phyloP scores from a whole-genome alignment of 2,329 filamentous ascomycete genomes.

The Xylariaceae sp. region DNA sequence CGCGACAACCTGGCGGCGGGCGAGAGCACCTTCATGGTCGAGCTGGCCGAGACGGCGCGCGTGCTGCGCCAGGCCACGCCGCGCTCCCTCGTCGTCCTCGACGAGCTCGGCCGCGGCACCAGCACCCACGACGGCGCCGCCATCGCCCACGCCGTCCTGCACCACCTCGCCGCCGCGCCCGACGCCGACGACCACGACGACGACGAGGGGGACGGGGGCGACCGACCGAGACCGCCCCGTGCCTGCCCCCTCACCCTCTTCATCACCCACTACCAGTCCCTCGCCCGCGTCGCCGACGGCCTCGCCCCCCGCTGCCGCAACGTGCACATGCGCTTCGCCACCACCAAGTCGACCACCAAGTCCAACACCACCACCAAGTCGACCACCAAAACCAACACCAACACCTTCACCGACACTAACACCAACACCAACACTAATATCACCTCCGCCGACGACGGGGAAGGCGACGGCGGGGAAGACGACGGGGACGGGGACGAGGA shows the following conservation, averaged over 20 bases:
- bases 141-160: constrained; percentile 85
- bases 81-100: constrained; percentile 79
- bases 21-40: constrained; percentile 97
- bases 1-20: constrained; percentile 93
- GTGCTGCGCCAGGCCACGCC: constrained; percentile 86
- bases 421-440: neutral
- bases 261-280: constrained; percentile 94
- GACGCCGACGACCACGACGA: too few relatives aligned
- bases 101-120: constrained; percentile 90
- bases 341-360: constrained; percentile 17
- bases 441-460: constrained; percentile 10
- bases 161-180: constrained; percentile 71
- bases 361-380: neutral
- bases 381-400: neutral
- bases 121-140: constrained; percentile 94
- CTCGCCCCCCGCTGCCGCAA: constrained; percentile 66
- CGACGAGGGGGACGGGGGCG: too few relatives aligned
- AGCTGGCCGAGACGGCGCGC: constrained; percentile 83
- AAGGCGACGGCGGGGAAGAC: constrained; percentile 20
- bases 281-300: constrained; percentile 61
- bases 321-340: constrained; percentile 86
- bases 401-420: neutral
- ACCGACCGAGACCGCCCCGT: too few relatives aligned
- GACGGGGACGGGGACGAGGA: constrained; percentile 53
- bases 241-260: constrained; percentile 77